phyloP scores from a whole-genome alignment of 805 yeast species.

The Yarrowia keelungensis region DNA sequence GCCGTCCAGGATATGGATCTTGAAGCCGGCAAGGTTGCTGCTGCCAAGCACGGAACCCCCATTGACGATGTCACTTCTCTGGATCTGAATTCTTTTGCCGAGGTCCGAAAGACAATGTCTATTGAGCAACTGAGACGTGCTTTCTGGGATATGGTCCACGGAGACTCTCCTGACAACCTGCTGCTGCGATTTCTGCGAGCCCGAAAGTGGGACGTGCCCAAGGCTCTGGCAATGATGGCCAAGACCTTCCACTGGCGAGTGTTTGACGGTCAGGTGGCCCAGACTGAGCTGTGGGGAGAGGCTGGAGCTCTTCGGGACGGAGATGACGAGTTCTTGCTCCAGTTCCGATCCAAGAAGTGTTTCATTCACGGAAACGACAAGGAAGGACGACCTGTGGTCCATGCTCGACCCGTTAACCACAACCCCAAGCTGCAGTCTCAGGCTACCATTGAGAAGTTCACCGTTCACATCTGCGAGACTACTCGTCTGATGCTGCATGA shows the following conservation, averaged over 20 bases:
- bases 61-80: background rate
- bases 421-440: slow-evolving; percentile 69
- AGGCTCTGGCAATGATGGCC: slow-evolving; percentile 71
- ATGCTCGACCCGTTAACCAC: slow-evolving; percentile 81
- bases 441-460: slow-evolving; percentile 76
- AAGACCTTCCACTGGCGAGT: slow-evolving; percentile 78
- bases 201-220: slow-evolving; percentile 80
- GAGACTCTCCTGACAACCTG: slow-evolving; percentile 82
- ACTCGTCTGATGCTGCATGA: slow-evolving; percentile 77
- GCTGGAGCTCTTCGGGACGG: slow-evolving; percentile 58
- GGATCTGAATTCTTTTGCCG: slow-evolving; percentile 20
- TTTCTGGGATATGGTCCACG: slow-evolving; percentile 68
- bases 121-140: slow-evolving; percentile 56
- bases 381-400: slow-evolving; percentile 77
- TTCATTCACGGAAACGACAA: slow-evolving; percentile 76
- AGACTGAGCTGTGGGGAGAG: slow-evolving; percentile 75
- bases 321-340: slow-evolving; percentile 56
- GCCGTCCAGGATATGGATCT: slow-evolving; percentile 13
- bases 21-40: slow-evolving; percentile 11
- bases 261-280: slow-evolving; percentile 65
- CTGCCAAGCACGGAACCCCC: background rate
- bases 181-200: slow-evolving; percentile 81
- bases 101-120: slow-evolving; percentile 28
- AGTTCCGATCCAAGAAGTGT: slow-evolving; percentile 76
- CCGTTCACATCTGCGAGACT: slow-evolving; percentile 78